phyloP scores from a whole-genome alignment of 2,329 filamentous ascomycete genomes.

The Penicillium sclerotigenum region DNA sequence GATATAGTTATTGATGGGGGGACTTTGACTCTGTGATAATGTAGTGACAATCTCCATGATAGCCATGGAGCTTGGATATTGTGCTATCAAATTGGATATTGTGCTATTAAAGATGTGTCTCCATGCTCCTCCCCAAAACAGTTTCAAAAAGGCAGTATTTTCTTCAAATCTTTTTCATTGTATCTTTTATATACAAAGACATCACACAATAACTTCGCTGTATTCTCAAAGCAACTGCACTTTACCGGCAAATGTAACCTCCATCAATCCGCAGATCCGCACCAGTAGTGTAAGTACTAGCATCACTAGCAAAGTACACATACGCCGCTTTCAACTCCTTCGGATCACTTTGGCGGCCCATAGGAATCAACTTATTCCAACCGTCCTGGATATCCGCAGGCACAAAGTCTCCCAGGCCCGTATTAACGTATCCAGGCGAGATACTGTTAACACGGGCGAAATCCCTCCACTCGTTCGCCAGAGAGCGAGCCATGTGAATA shows the following conservation, averaged over 20 bases:
- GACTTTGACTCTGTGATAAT: constrained; percentile 4
- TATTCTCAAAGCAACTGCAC: neutral
- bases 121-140: neutral
- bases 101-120: neutral
- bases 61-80: neutral
- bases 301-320: constrained; percentile 48
- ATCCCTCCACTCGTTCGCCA: constrained; percentile 68
- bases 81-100: neutral
- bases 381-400: constrained; percentile 55
- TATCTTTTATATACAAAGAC: neutral
- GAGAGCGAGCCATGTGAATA: constrained; percentile 61
- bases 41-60: too few species aligned
- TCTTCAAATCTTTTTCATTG: neutral
- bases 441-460: constrained; percentile 67
- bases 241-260: constrained; percentile 40
- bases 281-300: constrained; percentile 51
- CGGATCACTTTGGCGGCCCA: constrained; percentile 60
- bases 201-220: neutral
- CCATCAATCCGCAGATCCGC: constrained; percentile 50
- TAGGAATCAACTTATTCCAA: constrained; percentile 59
- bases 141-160: too few species aligned
- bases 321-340: constrained; percentile 63
- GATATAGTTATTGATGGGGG: constrained; percentile 65
- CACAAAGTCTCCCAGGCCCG: constrained; percentile 64
- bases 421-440: constrained; percentile 67